Evolutionary conservation across 768 basidiomycete species (phyloP), one percentile per base, ranked within the genome.

Genomic region (Tulasnella sp.): DNA sequence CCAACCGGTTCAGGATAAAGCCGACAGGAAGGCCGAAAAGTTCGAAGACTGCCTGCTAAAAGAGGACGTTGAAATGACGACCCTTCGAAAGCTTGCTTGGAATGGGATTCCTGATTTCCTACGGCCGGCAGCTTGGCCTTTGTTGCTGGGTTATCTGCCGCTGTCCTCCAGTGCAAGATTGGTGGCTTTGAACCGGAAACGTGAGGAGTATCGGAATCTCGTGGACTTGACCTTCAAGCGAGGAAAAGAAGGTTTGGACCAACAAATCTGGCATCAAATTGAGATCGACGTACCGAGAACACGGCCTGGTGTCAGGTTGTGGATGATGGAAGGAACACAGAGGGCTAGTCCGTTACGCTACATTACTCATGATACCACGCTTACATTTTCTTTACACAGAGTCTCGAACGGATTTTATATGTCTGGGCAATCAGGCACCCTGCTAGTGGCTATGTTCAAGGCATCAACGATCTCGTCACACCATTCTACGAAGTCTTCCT

Each of bases 361-460:
- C 9, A 37, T 20, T n/a, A 24, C n/a, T 9, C 28, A 3, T 41
- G 34, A 80, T 20, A n/a, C 8, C 16, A 42, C 28, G 11, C 24
- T 79, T 24, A 41, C 46, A 28, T 72, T 31, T 42, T 80, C 72
- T 77, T 58, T 48, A 41, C 72, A 42, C 86, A 97, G 96, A 92
- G 95, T 83, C 88, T 99, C 58, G 98, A 99, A 86, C 90, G 96
- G 76, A 96, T 99, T 81, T 87, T 99, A 44, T 99, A 99, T 83
- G 97, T 99, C 24, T 99, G 98, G 97, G 98, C 98, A 18, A 98
- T 99, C 84, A 91, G 98, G 82, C 98, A 99, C 88, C 98, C 98
- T 0, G 97, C 98, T 5, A 96, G 95, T 81, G 98, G 98, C 14
- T 99, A 99, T 86, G 98, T 99, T 7, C 98, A 99, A 86, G 98